Evolutionary conservation across 75 land plant species (phyloP), one percentile per base, ranked within the genome.

Genomic region (Sequoia sempervirens): DNA sequence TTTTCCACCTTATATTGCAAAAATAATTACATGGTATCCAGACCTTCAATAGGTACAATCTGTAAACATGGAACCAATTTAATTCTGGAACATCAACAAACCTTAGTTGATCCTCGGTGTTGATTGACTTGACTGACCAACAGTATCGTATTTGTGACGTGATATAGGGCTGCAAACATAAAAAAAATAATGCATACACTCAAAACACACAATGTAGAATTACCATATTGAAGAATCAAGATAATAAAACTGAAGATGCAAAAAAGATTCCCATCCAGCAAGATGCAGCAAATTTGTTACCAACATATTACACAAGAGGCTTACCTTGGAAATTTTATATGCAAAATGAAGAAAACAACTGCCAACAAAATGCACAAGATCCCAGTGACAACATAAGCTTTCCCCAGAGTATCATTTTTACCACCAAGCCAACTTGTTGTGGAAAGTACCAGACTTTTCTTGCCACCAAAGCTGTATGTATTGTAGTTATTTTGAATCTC

Each of bases 341-440:
- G 91, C 41, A 92, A 83, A 28, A 94, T 13, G 64, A 92, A 88
- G 90, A 94, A 95, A 38, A 88, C 81, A 73, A 90, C 14, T 13
- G 96, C 93, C 84, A 94, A 61, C 26, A 94, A 87, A 83, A 95
- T 90, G 87, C 96, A 91, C 56, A 94, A 53, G 3, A 83, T 83
- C 18, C 97, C 97, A 73, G 91, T 89, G n/a, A 88, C 87, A 56
- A 95, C 83, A 80, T 95, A 95, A 45, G 93, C 92, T 46, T 92
- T 86, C 32, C 97, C 97, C 46, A 95, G 86, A 80, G 92, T 92
- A 53, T 92, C 91, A 87, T 95, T 94, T 84, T 92, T 95, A 18
- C 97, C 97, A 69, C 97, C 97, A 79, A 95, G 87, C 96, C 96
- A 95, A 86, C 92, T 92, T 34, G 93, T 89, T 30, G 97, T 95